A percentile compares a stretch with the other conserved stretches of the same genome.
phyloP scores from a whole-genome alignment of 2,329 filamentous ascomycete genomes.

The Colletotrichum sp. region DNA sequence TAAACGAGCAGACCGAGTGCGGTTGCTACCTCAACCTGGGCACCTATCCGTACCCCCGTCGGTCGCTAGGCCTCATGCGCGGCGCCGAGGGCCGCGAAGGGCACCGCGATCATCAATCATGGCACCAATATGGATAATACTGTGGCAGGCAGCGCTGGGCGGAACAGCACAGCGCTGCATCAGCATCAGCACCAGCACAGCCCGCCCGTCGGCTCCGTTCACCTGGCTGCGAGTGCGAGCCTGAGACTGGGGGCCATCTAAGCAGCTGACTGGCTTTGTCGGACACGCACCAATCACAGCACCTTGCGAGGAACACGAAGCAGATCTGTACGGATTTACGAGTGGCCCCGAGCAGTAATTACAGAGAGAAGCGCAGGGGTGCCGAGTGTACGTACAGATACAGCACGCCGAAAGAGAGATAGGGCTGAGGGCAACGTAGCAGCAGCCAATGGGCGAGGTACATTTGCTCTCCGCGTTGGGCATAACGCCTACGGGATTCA shows the following conservation, averaged over 20 bases:
- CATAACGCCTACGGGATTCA: not conserved
- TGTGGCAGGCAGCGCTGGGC: not conserved
- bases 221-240: constrained; percentile 10
- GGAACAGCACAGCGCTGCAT: not conserved
- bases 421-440: constrained; percentile 18
- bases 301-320: not conserved
- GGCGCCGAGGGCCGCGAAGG: not conserved
- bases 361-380: not conserved
- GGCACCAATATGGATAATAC: not conserved
- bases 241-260: not conserved
- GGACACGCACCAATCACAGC: constrained; percentile 10
- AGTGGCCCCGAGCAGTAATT: constrained; percentile 5
- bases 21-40: constrained; percentile 7
- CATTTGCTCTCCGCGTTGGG: constrained; percentile 7
- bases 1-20: constrained; percentile 5
- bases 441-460: not conserved
- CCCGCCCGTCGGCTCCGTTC: constrained; percentile 12
- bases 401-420: not conserved
- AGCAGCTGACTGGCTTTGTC: constrained; percentile 11
- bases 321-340: constrained; percentile 10
- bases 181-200: constrained; percentile 3
- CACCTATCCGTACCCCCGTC: not conserved
- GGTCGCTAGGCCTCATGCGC: not conserved
- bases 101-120: not conserved
- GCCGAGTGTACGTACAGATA: not conserved